A percentile compares a stretch with the other conserved stretches of the same genome.
Conservation (phyloP, 495 filamentous ascomycete genomes). For the Lasiosphaeriaceae sp. region DNA sequence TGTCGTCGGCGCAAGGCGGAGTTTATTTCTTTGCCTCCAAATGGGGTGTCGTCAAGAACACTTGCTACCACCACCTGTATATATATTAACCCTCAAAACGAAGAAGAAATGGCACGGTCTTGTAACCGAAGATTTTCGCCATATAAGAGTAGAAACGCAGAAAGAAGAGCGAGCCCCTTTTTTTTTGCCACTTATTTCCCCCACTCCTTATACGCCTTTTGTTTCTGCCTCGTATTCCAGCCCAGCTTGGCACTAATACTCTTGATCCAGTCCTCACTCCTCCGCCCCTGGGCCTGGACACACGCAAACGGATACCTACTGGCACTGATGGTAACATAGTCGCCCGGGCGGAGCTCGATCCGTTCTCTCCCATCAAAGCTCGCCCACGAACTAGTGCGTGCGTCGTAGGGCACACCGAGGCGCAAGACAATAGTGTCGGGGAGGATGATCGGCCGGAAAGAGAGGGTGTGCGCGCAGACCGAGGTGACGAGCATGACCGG, state of each 20-base stretch:
- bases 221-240: conserved; percentile 90
- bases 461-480: conserved; percentile 93
- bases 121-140: too few relatives aligned
- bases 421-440: conserved; percentile 92
- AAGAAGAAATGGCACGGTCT: too few relatives aligned
- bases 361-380: conserved; percentile 94
- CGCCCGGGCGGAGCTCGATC: conserved; percentile 80
- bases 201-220: conserved; percentile 53
- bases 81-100: too few relatives aligned
- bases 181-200: neutral
- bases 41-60: too few relatives aligned
- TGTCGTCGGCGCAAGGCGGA: too few relatives aligned
- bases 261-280: conserved; percentile 89
- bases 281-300: conserved; percentile 69
- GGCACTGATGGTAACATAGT: conserved; percentile 94
- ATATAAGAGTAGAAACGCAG: too few relatives aligned
- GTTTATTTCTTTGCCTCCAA: too few relatives aligned
- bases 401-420: conserved; percentile 88
- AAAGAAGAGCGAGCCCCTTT: neutral
- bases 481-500: conserved; percentile 93
- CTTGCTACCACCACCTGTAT: too few relatives aligned
- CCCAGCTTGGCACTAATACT: conserved; percentile 85
- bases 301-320: conserved; percentile 90
- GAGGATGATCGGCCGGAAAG: conserved; percentile 91
- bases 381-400: conserved; percentile 85